Evolutionary conservation across 192 early-diverging fungal genomes (phyloP), one percentile per base, ranked within the genome.

Genomic region (Umbelopsis sp.): DNA sequence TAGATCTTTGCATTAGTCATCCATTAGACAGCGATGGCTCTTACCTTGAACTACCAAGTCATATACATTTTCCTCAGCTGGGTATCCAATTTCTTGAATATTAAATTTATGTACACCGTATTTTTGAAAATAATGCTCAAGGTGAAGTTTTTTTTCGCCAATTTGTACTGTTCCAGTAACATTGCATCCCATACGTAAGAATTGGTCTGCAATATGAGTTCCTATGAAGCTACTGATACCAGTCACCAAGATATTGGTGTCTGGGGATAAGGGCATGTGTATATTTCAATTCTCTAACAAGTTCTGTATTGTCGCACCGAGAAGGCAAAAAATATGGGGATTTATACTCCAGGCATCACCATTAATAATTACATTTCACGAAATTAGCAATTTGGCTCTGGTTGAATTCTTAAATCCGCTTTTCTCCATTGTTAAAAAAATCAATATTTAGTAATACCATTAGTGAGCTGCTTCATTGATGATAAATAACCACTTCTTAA

Each of bases 201-300:
- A 77, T 46, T 85, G 81, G 11, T 80, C 51, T 5, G 82, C 77
- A 27, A 85, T 68, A 52, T 85, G 82, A 46, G 53, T 41, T 12
- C 75, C 83, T 16, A 85, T 33, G 55, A 68, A 85, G 48, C 83
- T 81, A 23, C 58, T 66, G 1, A 85, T 72, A n/a, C 83, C 53
- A 46, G 69, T 71, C 5, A 71, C 69, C 20, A 71, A 22, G 10
- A 71, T 53, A 11, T 41, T 30, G 13, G 27, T 41, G 7, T 23
- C 49, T 13, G 23, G 6, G 10, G 37, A 9, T 41, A 41, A 6
- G 37, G 37, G 6, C 37, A 41, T 41, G 2, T 41, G 37, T 9
- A 41, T 41, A 41, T 4, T 41, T 6, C 27, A 41, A 41, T 41
- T 41, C 7, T 41, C 27, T 41, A 6, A 41, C 37, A 41, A 41